Evolutionary conservation across 2,329 filamentous ascomycete species (phyloP), one percentile per base, ranked within the genome.

Genomic region (Colletotrichum lupini): DNA sequence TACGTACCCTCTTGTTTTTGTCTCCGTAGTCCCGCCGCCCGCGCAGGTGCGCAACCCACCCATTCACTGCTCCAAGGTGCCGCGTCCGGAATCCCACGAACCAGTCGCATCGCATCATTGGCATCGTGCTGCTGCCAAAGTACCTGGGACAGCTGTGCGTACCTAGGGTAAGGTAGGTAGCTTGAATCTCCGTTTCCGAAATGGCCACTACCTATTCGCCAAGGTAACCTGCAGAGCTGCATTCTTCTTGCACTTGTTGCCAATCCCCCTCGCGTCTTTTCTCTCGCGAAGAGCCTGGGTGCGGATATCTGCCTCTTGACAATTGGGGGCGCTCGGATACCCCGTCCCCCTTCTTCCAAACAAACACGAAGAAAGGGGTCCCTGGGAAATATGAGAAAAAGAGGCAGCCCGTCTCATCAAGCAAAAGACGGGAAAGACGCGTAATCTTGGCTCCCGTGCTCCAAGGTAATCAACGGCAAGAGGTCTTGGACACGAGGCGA

Each of bases 71-170:
- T 62, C 28, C 28, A 60, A 73, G 67, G 60, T 73, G 70, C 70
- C 67, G 66, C 60, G 60, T 60, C 67, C 60, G 71, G 71, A 70
- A 61, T 70, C 67, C 67, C 32, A 73, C 49, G 71, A 73, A 73
- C 67, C 71, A 73, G 71, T 73, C 71, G 71, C 67, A 71, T 70
- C 49, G 32, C 70, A 65, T 60, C 55, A 60, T 57, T 61, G 67
- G 67, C 70, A 70, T 70, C 67, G 67, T 61, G 60, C 37, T 42
- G 35, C 59, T 64, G 60, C 66, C 59, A 65, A 66, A 57, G 68
- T 58, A 73, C 60, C 59, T 73, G 24, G 24, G 46, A 49, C 53
- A 57, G 59, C 58, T 61, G 59, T 65, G 62, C 32, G 52, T 24
- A 32, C 30, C 30, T 32, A 35, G 12, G 32, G 32, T 12, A 12